These are phyloP conservation scores for Arabidopsis suecica DNA, from an alignment of 345 rosid genomes.

Conservation along the genomic window DNA sequence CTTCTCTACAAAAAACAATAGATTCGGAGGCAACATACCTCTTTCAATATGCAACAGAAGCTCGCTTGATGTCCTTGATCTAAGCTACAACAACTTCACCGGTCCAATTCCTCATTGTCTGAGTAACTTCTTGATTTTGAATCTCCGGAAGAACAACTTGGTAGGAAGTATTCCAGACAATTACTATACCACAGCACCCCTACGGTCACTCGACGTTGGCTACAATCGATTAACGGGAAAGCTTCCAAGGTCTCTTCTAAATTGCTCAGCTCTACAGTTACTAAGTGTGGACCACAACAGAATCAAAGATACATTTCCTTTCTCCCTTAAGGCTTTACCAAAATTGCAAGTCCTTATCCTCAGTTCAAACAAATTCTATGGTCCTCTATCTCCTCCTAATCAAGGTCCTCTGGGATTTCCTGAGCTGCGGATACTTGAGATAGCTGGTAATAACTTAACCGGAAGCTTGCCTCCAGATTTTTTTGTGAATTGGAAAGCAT, in stretches of 20 bases:
- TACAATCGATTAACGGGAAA: background rate
- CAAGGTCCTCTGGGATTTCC: background rate
- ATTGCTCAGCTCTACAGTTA: background rate
- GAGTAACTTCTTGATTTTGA: background rate
- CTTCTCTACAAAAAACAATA: background rate
- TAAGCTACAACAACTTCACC: background rate
- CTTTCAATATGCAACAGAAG: background rate
- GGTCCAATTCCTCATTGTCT: background rate
- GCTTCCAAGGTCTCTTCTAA: background rate
- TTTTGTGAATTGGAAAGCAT: background rate
- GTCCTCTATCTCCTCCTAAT: background rate
- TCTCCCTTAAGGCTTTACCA: background rate
- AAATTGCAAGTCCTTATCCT: background rate
- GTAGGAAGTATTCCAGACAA: background rate
- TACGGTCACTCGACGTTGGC: background rate
- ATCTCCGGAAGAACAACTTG: background rate
- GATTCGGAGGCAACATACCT: background rate
- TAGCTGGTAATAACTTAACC: background rate
- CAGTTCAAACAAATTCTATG: background rate
- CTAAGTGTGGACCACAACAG: background rate
- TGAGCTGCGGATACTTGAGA: background rate
- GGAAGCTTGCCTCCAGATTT: background rate
- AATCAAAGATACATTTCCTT: background rate
- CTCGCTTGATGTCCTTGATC: background rate
- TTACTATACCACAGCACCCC: background rate